Evolutionary conservation across 805 yeast species (phyloP).

Genomic region (Candida nitratophila): DNA sequence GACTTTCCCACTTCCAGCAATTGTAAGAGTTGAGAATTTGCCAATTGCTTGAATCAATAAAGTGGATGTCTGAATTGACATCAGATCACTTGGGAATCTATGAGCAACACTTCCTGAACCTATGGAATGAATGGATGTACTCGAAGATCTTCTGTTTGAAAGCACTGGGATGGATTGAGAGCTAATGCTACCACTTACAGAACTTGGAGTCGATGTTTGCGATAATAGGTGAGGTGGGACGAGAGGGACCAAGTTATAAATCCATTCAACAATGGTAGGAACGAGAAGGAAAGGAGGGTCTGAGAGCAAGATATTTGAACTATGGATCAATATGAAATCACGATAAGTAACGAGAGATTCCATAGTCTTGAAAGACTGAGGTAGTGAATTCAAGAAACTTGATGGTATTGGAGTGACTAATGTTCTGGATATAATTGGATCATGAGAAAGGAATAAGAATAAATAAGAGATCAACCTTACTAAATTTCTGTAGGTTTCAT

Average conservation of each 20-base stretch:
- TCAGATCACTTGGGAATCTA: constrained; percentile 1
- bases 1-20: constrained; percentile 5
- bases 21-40: constrained; percentile 31
- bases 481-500: constrained; percentile 30
- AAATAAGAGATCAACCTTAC: constrained; percentile 47
- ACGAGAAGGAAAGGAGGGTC: constrained; percentile 30
- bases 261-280: constrained; percentile 47
- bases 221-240: constrained; percentile 6
- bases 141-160: constrained; percentile 10
- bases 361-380: constrained; percentile 36
- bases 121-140: constrained; percentile 5
- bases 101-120: constrained; percentile 6
- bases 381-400: constrained; percentile 40
- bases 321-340: constrained; percentile 54
- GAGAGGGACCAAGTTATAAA: constrained; percentile 54
- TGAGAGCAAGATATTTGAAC: constrained; percentile 34
- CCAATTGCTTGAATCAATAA: constrained; percentile 36
- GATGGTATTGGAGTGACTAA: constrained; percentile 39
- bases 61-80: constrained; percentile 45
- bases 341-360: constrained; percentile 38
- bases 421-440: constrained; percentile 28
- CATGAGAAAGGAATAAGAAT: constrained; percentile 39
- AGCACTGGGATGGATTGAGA: constrained; percentile 5
- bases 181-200: too few relatives aligned
- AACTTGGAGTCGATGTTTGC: neutral